These are phyloP conservation scores for Flaveria ramosissima DNA, from an alignment of 129 eudicot species.

Conservation along the genomic window DNA sequence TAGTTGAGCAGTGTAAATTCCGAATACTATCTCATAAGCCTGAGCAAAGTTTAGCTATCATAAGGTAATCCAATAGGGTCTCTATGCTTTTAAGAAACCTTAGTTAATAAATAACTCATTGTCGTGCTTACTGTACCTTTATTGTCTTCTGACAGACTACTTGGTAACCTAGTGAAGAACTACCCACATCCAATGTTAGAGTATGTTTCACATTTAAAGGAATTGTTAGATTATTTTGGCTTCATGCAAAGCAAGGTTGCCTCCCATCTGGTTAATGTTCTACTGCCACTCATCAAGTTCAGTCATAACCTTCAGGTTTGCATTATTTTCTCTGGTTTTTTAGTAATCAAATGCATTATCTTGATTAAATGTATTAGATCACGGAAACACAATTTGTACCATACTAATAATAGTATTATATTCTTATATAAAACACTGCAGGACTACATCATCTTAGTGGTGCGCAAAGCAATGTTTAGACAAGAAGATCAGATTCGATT, in stretches of 20 bases:
- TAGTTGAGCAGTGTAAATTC: slow-evolving; percentile 75
- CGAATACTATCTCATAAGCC: slow-evolving; percentile 70
- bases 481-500: slow-evolving; percentile 66
- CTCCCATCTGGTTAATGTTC: slow-evolving; percentile 46
- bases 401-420: background rate
- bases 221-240: slow-evolving; percentile 73
- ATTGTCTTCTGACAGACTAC: slow-evolving; percentile 41
- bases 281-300: slow-evolving; percentile 64
- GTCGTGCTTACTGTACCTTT: slow-evolving; percentile 2
- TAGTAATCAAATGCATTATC: background rate
- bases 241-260: slow-evolving; percentile 61
- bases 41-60: slow-evolving; percentile 51
- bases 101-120: slow-evolving; percentile 2
- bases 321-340: slow-evolving; percentile 20
- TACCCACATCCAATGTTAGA: slow-evolving; percentile 70
- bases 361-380: background rate
- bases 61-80: slow-evolving; percentile 44
- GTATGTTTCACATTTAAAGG: slow-evolving; percentile 67
- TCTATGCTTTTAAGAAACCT: background rate
- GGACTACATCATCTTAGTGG: slow-evolving; percentile 75
- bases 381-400: slow-evolving; percentile 9
- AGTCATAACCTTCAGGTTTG: slow-evolving; percentile 74
- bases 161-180: slow-evolving; percentile 50
- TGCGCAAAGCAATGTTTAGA: slow-evolving; percentile 82
- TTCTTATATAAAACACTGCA: slow-evolving; percentile 25